These are phyloP conservation scores for Populus ilicifolia DNA, from an alignment of 345 rosid genomes.

Conservation along the genomic window DNA sequence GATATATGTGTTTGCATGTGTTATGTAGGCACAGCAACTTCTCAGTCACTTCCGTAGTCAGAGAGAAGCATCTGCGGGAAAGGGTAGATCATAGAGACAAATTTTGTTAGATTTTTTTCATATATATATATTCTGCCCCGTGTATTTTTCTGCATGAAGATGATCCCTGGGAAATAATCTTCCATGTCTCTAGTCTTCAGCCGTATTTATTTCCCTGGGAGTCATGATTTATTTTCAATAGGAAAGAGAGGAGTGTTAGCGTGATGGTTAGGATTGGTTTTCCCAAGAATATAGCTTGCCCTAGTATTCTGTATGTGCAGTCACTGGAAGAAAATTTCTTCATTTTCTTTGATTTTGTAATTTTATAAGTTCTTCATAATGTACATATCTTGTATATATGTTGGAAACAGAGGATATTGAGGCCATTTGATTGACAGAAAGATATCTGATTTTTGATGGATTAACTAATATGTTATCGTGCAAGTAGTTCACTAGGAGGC, in stretches of 20 bases:
- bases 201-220: slow-evolving; percentile 9
- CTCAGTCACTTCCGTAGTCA: slow-evolving; percentile 90
- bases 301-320: slow-evolving; percentile 21
- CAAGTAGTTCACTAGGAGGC: neutral
- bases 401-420: slow-evolving; percentile 1
- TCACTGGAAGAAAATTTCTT: neutral
- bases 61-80: slow-evolving; percentile 60
- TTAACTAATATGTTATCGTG: neutral
- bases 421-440: slow-evolving; percentile 3
- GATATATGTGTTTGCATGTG: slow-evolving; percentile 8
- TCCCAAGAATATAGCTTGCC: slow-evolving; percentile 18
- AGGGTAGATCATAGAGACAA: slow-evolving; percentile 42
- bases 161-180: slow-evolving; percentile 4
- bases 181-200: slow-evolving; percentile 10
- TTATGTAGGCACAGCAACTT: slow-evolving; percentile 86
- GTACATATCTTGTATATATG: slow-evolving; percentile 41
- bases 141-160: slow-evolving; percentile 4
- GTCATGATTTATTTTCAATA: slow-evolving; percentile 12
- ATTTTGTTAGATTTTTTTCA: slow-evolving; percentile 6
- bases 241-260: slow-evolving; percentile 1
- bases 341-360: neutral
- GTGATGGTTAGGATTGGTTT: neutral
- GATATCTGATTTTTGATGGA: neutral
- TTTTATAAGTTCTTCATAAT: slow-evolving; percentile 14
- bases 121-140: slow-evolving; percentile 4